phyloP scores from a whole-genome alignment of 2,329 filamentous ascomycete species.

The Pseudocercospora fuligena region DNA sequence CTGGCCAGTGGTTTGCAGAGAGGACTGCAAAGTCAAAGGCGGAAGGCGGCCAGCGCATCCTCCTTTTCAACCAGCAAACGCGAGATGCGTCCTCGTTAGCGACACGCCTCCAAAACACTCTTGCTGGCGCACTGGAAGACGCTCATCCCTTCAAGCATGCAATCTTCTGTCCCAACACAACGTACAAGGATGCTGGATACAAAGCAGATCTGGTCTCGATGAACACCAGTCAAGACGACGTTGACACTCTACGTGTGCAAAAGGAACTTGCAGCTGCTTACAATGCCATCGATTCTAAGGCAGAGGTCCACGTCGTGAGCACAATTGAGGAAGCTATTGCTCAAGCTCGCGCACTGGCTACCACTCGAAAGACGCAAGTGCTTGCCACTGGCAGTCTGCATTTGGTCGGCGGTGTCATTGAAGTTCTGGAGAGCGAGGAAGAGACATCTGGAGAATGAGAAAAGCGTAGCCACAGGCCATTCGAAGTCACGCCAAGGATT shows the following conservation, averaged over 20 bases:
- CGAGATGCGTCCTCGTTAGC: slow-evolving; percentile 73
- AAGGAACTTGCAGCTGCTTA: slow-evolving; percentile 67
- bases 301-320: slow-evolving; percentile 60
- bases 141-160: slow-evolving; percentile 68
- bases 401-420: slow-evolving; percentile 78
- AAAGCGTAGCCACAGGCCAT: not conserved
- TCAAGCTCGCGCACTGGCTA: slow-evolving; percentile 52
- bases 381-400: slow-evolving; percentile 85
- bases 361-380: slow-evolving; percentile 59
- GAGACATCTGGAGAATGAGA: slow-evolving; percentile 22
- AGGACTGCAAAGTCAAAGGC: slow-evolving; percentile 38
- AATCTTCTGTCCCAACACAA: slow-evolving; percentile 81
- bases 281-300: slow-evolving; percentile 57
- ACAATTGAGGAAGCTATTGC: slow-evolving; percentile 74
- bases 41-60: slow-evolving; percentile 52
- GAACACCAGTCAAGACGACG: slow-evolving; percentile 63
- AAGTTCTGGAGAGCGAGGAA: slow-evolving; percentile 64
- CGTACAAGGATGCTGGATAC: slow-evolving; percentile 65
- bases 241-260: slow-evolving; percentile 68
- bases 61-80: slow-evolving; percentile 94
- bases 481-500: not conserved
- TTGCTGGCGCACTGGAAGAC: slow-evolving; percentile 49
- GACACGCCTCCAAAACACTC: slow-evolving; percentile 63
- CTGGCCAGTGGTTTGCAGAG: slow-evolving; percentile 75
- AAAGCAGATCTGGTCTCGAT: slow-evolving; percentile 67